Base-by-base conservation (phyloP, 2,329 filamentous ascomycete genomes). In the Cladosporium sp. region DNA sequence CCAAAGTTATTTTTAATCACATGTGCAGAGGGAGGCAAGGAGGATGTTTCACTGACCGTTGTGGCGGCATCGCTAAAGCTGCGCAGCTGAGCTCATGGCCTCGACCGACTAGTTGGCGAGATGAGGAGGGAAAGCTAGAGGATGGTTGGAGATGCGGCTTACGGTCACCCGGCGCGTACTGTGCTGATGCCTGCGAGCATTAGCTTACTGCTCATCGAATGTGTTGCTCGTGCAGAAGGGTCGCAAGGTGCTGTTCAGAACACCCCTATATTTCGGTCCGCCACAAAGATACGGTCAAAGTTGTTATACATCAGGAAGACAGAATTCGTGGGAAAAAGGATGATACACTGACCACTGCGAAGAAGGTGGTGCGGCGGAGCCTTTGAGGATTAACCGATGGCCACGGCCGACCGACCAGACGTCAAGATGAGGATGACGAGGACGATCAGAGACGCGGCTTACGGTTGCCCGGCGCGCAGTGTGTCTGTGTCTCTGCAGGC, bases 381-480 rank as follows among this genome's bases (percentile, higher is more conserved):
- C 38, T 41, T 2, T 41, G 38, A 44, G 41, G 41, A n/a, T 21
- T 21, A 18, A n/a, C 41, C 2, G 38, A 7, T 41, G 15, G 15
- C 14, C 2, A 41, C 38, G 5, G 15, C 6, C 41, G 15, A 41
- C 7, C 15, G 41, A 47, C 8, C 41, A 47, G n/a, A 6, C 41
- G 7, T 11, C n/a, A n/a, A 47, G 41, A 21, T 11, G 41, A 47
- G 3, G n/a, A 24, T 6, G 49, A 54, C 12, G 49, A 54, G 24
- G 14, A 47, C 8, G n/a, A 24, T 47, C 38, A 8, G 41, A 21
- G 49, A 30, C n/a, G 34, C 55, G 55, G 55, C 55, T 58, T 41
- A 58, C 55, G 55, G 55, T 58, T 36, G 32, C 11, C 55, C 55
- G 21, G 55, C 55, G 55, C 55, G 21, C 10, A 47, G n/a, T 47